phyloP scores from a whole-genome alignment of 331 rosid genomes.

The Cucumis variabilis region DNA sequence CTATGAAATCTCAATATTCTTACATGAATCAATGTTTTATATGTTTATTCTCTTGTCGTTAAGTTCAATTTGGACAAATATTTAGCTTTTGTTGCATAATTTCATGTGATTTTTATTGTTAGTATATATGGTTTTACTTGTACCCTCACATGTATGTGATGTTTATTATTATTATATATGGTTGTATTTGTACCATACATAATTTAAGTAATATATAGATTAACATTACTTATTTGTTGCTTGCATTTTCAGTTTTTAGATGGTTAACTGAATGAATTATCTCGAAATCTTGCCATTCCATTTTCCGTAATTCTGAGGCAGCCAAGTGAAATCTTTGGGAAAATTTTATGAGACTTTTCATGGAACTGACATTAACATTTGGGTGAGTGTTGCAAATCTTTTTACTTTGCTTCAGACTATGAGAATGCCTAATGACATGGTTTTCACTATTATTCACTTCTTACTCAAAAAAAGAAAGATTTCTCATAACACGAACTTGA shows the following conservation, averaged over 20 bases:
- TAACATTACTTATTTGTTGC: background rate
- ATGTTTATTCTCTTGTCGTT: constrained; percentile 1
- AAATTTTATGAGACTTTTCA: constrained; percentile 89
- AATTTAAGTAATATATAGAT: too few relatives aligned
- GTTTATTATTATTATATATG: background rate
- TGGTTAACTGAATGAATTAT: constrained; percentile 27
- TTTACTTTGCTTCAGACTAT: background rate
- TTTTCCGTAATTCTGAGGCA: constrained; percentile 72
- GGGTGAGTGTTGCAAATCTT: constrained; percentile 55
- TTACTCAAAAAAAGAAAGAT: background rate
- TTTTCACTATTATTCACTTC: background rate
- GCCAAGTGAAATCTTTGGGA: constrained; percentile 57
- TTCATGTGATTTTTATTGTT: too few relatives aligned
- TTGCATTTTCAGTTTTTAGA: constrained; percentile 23
- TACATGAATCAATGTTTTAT: constrained; percentile 32
- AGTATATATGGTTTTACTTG: too few relatives aligned
- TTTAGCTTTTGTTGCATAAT: background rate
- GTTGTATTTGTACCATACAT: background rate
- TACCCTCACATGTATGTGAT: too few relatives aligned
- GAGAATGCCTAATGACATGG: background rate
- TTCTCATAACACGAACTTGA: constrained; percentile 22
- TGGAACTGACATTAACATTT: constrained; percentile 81
- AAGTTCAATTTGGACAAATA: background rate
- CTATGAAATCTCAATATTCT: constrained; percentile 1
- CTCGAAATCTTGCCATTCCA: constrained; percentile 58